Percentiles rank a stretch among this genome's conserved stretches.
These are phyloP conservation scores for Entamoeba invadens DNA, from an alignment of 208 protist species.

Conservation along the genomic window DNA sequence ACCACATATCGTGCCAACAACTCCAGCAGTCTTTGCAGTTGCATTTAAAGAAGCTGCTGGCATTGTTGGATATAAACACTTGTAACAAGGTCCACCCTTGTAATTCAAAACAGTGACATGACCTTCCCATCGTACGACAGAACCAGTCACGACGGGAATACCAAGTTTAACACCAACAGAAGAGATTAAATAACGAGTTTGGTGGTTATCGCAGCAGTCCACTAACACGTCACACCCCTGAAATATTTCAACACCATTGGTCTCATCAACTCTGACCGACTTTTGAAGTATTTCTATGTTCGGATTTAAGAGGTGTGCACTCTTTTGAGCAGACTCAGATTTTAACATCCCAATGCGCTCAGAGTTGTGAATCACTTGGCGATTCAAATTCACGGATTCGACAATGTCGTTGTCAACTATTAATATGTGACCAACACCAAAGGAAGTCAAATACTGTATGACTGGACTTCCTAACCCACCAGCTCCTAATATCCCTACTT, in stretches of 20 bases:
- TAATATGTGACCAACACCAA: constrained; percentile 54
- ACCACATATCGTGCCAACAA: background rate
- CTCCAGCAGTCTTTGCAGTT: background rate
- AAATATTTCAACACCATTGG: background rate
- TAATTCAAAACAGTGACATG: constrained; percentile 5
- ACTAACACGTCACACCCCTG: background rate
- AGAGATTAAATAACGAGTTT: background rate
- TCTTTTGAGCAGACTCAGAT: background rate
- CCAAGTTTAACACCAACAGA: background rate
- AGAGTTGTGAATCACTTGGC: background rate
- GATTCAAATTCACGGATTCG: background rate
- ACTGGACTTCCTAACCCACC: constrained; percentile 73
- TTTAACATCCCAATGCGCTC: background rate
- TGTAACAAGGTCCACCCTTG: background rate
- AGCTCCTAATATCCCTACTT: constrained; percentile 64
- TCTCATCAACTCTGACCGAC: background rate
- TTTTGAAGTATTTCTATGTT: background rate
- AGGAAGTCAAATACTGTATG: constrained; percentile 66
- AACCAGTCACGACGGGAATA: background rate
- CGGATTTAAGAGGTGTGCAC: background rate
- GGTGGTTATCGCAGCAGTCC: background rate
- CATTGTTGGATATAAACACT: background rate
- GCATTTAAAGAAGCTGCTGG: background rate
- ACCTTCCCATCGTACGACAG: background rate
- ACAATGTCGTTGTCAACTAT: constrained; percentile 5